phyloP scores from a whole-genome alignment of 176 grass and related monocot genomes.

The Bolboschoenus planiculmis region DNA sequence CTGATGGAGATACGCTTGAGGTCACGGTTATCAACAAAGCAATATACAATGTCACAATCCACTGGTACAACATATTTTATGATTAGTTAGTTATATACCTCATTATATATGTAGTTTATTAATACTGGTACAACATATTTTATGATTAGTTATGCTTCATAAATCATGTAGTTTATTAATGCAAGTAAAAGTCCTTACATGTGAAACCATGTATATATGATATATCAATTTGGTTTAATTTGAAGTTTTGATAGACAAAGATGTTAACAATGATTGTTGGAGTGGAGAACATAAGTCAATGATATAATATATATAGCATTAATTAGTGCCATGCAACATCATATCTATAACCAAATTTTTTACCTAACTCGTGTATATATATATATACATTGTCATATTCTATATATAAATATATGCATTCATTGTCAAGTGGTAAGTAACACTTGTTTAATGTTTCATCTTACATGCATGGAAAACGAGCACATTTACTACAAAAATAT shows the following conservation, averaged over 20 bases:
- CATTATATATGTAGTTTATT: not conserved
- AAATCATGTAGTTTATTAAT: not conserved
- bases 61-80: constrained; percentile 40
- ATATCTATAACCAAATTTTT: not conserved
- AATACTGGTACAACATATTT: constrained; percentile 21
- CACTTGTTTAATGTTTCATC: not conserved
- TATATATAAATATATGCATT: not conserved
- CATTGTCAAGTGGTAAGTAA: not conserved
- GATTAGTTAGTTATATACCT: not conserved
- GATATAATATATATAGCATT: not conserved
- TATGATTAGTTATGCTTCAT: not conserved
- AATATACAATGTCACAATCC: constrained; percentile 55
- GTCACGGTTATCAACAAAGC: constrained; percentile 51
- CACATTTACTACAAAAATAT: not conserved
- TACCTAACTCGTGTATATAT: not conserved
- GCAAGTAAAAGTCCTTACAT: not conserved
- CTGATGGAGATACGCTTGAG: constrained; percentile 53
- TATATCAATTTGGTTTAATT: not conserved
- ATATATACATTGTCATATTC: not conserved
- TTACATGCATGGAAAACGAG: not conserved
- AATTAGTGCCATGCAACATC: not conserved
- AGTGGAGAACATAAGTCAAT: not conserved
- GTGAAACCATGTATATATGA: too few relatives aligned
- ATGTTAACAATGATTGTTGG: not conserved
- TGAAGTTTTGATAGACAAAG: not conserved